A percentile compares a stretch with the other conserved stretches of the same genome.
Evolutionary conservation across 352 stramenopile species (phyloP).

Genomic region (Phytopythium boreale): DNA sequence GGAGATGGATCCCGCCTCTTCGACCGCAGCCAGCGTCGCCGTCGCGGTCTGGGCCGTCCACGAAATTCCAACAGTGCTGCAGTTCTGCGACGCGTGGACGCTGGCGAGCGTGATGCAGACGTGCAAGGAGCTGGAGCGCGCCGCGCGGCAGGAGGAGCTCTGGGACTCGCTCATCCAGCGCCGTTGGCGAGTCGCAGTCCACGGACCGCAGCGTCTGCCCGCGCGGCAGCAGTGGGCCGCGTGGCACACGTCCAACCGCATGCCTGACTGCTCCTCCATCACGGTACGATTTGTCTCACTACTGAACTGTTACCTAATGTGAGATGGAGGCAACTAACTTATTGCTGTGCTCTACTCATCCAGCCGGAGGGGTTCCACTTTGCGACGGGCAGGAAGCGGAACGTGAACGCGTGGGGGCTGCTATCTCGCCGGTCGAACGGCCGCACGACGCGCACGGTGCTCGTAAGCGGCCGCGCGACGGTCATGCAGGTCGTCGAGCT

Average conservation of each 20-base stretch:
- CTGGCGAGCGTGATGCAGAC: constrained; percentile 31
- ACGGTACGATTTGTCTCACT: constrained; percentile 19
- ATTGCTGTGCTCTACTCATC: not conserved
- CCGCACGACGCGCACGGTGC: constrained; percentile 47
- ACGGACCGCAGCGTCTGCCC: not conserved
- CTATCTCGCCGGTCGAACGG: constrained; percentile 53
- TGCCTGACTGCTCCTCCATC: constrained; percentile 32
- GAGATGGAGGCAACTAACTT: not conserved
- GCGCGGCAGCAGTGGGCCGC: constrained; percentile 25
- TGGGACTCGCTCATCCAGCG: constrained; percentile 31
- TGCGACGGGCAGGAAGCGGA: constrained; percentile 23
- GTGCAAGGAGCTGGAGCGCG: constrained; percentile 22
- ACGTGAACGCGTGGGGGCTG: constrained; percentile 35
- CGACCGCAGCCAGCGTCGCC: constrained; percentile 4
- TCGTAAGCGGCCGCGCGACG: constrained; percentile 35
- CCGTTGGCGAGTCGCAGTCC: constrained; percentile 29
- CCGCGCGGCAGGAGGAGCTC: constrained; percentile 19
- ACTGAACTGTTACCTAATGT: not conserved
- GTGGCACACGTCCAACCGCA: constrained; percentile 33
- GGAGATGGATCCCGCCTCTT: not conserved
- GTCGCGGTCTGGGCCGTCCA: constrained; percentile 31
- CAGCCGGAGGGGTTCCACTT: constrained; percentile 27
- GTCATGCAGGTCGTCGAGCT: constrained; percentile 60
- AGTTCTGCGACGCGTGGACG: constrained; percentile 52
- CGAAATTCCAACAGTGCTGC: constrained; percentile 40